Base-by-base conservation (phyloP, 2,329 filamentous ascomycete genomes). In the Parafenestella ontariensis region DNA sequence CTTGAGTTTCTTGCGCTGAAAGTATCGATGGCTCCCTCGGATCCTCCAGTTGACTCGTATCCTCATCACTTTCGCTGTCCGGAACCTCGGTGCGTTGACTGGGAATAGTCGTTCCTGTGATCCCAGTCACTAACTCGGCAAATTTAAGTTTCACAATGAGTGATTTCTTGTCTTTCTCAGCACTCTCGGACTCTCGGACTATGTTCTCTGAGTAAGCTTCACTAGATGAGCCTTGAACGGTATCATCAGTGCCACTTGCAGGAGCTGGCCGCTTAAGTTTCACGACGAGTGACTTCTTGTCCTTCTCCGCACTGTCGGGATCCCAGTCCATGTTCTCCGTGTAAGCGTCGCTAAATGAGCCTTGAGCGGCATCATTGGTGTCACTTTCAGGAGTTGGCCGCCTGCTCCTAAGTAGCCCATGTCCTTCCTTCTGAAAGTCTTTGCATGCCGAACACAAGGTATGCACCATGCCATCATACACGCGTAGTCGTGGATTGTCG, bases 401-500 rank as follows among this genome's bases (percentile, higher is more conserved):
- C 13, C 28, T 10, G 7, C 28, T 31, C 28, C 3, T 3, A 31
- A 10, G 28, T 10, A 11, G 18, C 1, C n/a, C 7, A 11, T 20
- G 6, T 37, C 34, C 18, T 20, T 37, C 33, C 20, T n/a, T 39
- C 36, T 48, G 9, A 11, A 60, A 18, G 28, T 48, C 39, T 23
- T 11, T 44, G 26, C 49, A 53, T 5, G 41, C 49, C 8, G 58
- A 24, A 5, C 33, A 41, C 9, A 61, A 18, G 1, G 24, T 39
- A 23, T 54, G 43, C 11, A 42, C 20, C 21, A 58, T 51, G 2
- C 21, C 39, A 15, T 40, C 33, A n/a, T 29, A 21, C n/a, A 50
- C 24, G 0, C 10, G 24, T 0, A 58, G n/a, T 47, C 18, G 1
- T 18, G 2, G n/a, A n/a, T 17, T 11, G 18, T 31, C 36, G 10